Conservation (phyloP, 2,329 filamentous ascomycete genomes). For the Xylariaceae sp. region DNA sequence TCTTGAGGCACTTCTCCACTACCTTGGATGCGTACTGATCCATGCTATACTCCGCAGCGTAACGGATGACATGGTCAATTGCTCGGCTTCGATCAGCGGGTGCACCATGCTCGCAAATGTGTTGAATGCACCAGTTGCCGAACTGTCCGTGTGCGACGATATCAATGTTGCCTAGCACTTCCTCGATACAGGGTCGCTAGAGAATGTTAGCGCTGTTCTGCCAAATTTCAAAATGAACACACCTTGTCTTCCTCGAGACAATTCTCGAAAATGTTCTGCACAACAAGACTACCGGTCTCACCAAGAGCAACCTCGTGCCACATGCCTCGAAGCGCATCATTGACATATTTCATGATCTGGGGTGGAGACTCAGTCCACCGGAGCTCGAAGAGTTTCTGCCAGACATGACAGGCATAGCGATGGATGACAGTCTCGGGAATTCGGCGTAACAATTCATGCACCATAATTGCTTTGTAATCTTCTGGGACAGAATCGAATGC, state of each 20-base stretch:
- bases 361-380: conserved; percentile 93
- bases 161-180: conserved; percentile 92
- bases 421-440: conserved; percentile 98
- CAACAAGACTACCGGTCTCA: conserved; percentile 94
- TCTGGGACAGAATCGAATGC: conserved; percentile 97
- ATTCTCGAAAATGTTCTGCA: conserved; percentile 99
- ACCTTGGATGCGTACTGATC: conserved; percentile 99
- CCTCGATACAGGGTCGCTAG: conserved; percentile 95
- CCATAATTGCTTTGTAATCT: conserved; percentile 97
- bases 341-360: conserved; percentile 98
- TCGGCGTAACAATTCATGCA: conserved; percentile 90
- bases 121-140: conserved; percentile 99
- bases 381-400: conserved; percentile 98
- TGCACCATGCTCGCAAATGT: conserved; percentile 94
- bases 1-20: conserved; percentile 98
- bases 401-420: conserved; percentile 97
- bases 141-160: conserved; percentile 97
- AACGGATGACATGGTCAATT: conserved; percentile 90
- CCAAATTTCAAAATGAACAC: conserved; percentile 25
- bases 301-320: conserved; percentile 98
- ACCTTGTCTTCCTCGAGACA: conserved; percentile 98
- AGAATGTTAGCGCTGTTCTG: conserved; percentile 14
- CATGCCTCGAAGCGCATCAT: conserved; percentile 90
- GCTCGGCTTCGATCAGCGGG: conserved; percentile 88
- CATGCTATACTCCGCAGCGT: conserved; percentile 94